phyloP scores from a whole-genome alignment of 805 yeast species.

The Ogataea paradorogensis region DNA sequence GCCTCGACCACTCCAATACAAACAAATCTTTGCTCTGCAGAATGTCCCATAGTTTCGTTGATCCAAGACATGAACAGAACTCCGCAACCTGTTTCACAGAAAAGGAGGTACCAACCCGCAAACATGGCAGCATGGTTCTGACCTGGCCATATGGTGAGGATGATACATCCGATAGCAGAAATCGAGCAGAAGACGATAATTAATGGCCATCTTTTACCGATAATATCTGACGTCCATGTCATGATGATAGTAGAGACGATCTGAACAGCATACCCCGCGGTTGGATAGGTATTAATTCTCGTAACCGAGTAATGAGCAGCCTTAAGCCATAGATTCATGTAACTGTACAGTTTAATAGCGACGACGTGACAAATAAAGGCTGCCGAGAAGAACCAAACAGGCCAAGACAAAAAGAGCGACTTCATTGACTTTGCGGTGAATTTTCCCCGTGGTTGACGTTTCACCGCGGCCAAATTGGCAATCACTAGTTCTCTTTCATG shows the following conservation, averaged over 20 bases:
- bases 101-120: constrained; percentile 26
- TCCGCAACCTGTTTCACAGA: constrained; percentile 23
- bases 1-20: constrained; percentile 34
- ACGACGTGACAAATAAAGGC: constrained; percentile 23
- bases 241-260: constrained; percentile 27
- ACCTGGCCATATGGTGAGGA: constrained; percentile 20
- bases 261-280: constrained; percentile 33
- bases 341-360: constrained; percentile 22
- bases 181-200: constrained; percentile 21
- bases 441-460: constrained; percentile 17
- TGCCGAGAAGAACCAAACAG: constrained; percentile 18
- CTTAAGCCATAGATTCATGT: constrained; percentile 33
- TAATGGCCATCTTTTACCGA: constrained; percentile 30
- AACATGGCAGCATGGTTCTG: constrained; percentile 21
- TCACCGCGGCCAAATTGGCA: constrained; percentile 9
- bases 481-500: constrained; percentile 8
- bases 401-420: constrained; percentile 17
- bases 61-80: constrained; percentile 29
- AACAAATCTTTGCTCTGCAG: constrained; percentile 27
- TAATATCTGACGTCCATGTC: constrained; percentile 30
- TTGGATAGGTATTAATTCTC: constrained; percentile 33
- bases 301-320: constrained; percentile 24
- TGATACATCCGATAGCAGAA: constrained; percentile 21
- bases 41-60: constrained; percentile 28
- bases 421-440: constrained; percentile 9